Base-by-base conservation (phyloP, 1,284 basidiomycete genomes). In the Leccinum solheimii region DNA sequence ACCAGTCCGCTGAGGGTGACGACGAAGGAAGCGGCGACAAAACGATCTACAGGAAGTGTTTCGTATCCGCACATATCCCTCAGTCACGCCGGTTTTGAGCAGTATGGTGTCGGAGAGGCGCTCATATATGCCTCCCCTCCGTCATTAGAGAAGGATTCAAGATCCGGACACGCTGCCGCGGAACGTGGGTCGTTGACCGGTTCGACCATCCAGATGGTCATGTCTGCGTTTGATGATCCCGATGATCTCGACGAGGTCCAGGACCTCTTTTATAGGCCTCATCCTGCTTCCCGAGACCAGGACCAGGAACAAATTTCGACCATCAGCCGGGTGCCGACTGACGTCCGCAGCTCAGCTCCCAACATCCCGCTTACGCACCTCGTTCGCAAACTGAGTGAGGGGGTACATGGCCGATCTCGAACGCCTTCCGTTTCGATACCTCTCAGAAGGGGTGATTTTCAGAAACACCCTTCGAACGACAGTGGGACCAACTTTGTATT, bases 161-260 rank as follows among this genome's bases (percentile, higher is more conserved):
- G 51, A 23, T 14, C 32, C 53, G 56, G 59, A n/a, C 57, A 26
- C 26, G 19, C 14, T 4, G 49, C 27, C 38, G 11, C 21, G 34
- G 53, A 56, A 54, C 30, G 1, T 19, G 45, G 26, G 34, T n/a
- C 55, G 2, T 70, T 69, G 62, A 84, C 77, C 0, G 51, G 79
- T 74, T 72, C 83, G 69, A 72, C 71, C 5, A 43, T 79, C 68
- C 63, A 73, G 69, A 55, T 80, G 78, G 56, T 79, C 72, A 49
- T 77, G 76, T 56, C 76, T 66, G 56, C 77, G 60, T 71, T 89
- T 49, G 82, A 83, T 16, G 81, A 78, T 59, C 77, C 80, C 0
- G 86, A 88, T 60, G 87, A 90, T 64, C 77, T 91, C 5, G 86
- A 88, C 27, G 80, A 82, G 23, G 91, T 87, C 77, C 82, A 82